Evolutionary conservation across 495 filamentous ascomycete species (phyloP), one percentile per base, ranked within the genome.

Genomic region (Rostrohypoxylon terebratum): DNA sequence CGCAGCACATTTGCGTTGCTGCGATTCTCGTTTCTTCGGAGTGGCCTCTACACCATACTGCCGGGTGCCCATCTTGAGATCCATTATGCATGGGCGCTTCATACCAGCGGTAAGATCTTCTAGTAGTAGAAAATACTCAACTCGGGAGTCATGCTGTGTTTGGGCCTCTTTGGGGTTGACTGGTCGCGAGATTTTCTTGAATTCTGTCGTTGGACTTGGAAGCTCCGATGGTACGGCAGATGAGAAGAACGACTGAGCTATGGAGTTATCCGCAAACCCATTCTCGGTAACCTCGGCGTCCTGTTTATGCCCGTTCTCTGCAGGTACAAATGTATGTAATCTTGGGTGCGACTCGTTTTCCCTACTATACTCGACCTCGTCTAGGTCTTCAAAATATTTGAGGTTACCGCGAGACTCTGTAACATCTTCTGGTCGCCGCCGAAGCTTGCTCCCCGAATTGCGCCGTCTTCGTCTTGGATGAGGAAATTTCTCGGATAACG

Each of bases 51-150:
- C 87, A 13, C 96, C 96, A 80, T 98, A 98, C 78, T 99, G 96
- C 3, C 96, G 90, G n/a, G 96, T 99, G 10, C 96, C 96, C 96
- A 99, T 99, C 79, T 99, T 99, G 66, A 99, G 84, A 79, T 99
- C 96, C 73, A 99, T 90, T 44, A 98, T 96, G 80, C 96, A 98
- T 11, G 96, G 96, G 34, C 91, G 90, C 76, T 92, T 93, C 95
- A 99, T 98, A 36, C 96, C 96, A 5, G 96, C 93, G 2, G 96
- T 99, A 31, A 99, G 87, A 77, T 99, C 96, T 81, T 99, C 96
- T n/a, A 99, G 83, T 0, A 99, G 85, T 7, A 99, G 85, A 79
- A 99, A 99, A 74, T 94, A 95, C 77, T 97, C 92, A 23, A 96
- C 92, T 14, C 95, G 87, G 14, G 84, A 84, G 59, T 86, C 82